Conservation (phyloP, 2,329 filamentous ascomycete genomes). For the Cadophora gregata region DNA sequence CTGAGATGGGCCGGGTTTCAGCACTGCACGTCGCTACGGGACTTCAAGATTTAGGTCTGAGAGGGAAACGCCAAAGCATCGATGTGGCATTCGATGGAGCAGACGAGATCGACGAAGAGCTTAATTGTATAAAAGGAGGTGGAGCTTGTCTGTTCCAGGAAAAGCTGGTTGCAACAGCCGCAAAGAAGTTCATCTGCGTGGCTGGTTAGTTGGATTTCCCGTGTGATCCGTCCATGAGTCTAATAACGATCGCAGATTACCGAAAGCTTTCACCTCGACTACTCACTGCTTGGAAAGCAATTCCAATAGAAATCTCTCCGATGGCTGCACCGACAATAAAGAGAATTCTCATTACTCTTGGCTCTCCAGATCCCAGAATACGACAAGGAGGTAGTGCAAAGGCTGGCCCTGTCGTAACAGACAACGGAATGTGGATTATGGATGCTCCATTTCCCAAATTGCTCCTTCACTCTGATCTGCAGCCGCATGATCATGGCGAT, state of each 20-base stretch:
- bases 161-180: slow-evolving; percentile 87
- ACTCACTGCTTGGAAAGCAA: slow-evolving; percentile 76
- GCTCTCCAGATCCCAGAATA: slow-evolving; percentile 72
- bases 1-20: slow-evolving; percentile 51
- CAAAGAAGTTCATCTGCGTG: slow-evolving; percentile 86
- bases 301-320: slow-evolving; percentile 94
- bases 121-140: slow-evolving; percentile 98
- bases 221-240: not conserved
- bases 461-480: slow-evolving; percentile 62
- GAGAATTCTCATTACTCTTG: slow-evolving; percentile 72
- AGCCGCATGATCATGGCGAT: slow-evolving; percentile 53
- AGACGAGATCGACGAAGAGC: slow-evolving; percentile 91
- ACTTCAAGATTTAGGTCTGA: slow-evolving; percentile 44
- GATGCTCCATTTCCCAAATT: slow-evolving; percentile 87
- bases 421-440: slow-evolving; percentile 88
- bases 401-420: slow-evolving; percentile 82
- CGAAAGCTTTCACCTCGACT: slow-evolving; percentile 84
- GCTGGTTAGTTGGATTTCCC: slow-evolving; percentile 64
- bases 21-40: slow-evolving; percentile 71
- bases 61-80: slow-evolving; percentile 57
- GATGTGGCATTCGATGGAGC: slow-evolving; percentile 96
- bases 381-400: slow-evolving; percentile 77
- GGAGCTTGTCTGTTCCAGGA: slow-evolving; percentile 98
- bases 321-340: slow-evolving; percentile 81
- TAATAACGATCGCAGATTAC: slow-evolving; percentile 67